Conservation (phyloP, 495 filamentous ascomycete species). For the Aspergillus heteromorphus region DNA sequence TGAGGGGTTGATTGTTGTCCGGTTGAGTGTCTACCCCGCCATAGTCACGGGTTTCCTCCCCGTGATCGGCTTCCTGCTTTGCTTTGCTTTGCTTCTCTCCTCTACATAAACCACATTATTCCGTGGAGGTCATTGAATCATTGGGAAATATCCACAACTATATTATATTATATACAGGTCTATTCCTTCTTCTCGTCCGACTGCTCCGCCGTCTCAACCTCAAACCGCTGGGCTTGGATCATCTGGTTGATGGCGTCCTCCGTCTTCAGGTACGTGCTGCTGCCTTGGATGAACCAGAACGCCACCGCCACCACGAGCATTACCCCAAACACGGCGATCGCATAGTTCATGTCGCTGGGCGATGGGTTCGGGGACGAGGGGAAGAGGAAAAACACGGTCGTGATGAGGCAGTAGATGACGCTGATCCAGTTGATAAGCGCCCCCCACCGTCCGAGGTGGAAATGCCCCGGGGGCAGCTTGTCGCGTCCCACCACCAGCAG, state of each 20-base stretch:
- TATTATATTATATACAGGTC: neutral
- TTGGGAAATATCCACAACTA: neutral
- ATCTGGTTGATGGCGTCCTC: conserved; percentile 39
- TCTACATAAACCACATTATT: neutral
- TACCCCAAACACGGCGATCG: conserved; percentile 44
- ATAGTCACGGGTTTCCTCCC: neutral
- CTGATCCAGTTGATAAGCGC: conserved; percentile 32
- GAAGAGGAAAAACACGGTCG: conserved; percentile 44
- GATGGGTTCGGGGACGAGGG: conserved; percentile 33
- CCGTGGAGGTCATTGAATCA: neutral
- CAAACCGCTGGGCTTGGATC: conserved; percentile 36
- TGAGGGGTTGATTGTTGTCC: too few relatives aligned
- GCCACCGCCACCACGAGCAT: conserved; percentile 40
- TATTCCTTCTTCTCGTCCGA: neutral
- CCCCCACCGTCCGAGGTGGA: conserved; percentile 32
- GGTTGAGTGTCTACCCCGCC: neutral
- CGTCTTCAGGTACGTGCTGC: conserved; percentile 32
- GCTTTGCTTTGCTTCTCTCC: neutral
- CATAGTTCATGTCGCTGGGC: conserved; percentile 41
- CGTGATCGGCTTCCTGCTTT: neutral
- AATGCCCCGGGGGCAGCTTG: conserved; percentile 34
- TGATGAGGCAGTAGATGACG: conserved; percentile 37
- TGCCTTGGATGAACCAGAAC: conserved; percentile 39
- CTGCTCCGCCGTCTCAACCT: conserved; percentile 17
- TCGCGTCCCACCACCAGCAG: conserved; percentile 36